Base-by-base conservation (phyloP, 2,329 filamentous ascomycete genomes). In the Trichoderma afroharzianum region DNA sequence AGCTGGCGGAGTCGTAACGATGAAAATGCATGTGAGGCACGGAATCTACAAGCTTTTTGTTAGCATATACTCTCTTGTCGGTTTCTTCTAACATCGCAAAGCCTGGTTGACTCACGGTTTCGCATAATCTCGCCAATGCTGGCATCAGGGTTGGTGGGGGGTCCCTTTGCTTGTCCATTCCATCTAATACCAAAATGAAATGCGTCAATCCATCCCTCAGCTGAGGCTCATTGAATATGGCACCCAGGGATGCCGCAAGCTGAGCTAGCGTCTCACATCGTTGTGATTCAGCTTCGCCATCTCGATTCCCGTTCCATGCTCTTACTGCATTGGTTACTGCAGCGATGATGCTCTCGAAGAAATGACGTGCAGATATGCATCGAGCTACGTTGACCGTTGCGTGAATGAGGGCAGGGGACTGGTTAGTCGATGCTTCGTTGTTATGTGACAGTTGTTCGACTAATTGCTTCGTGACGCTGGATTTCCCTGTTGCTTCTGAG, bases 131-230 rank as follows among this genome's bases (percentile, higher is more conserved):
- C 26, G 92, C 93, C 73, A 99, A 82, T 14, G 93, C 94, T 36
- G 95, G 91, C 5, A 97, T 83, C 15, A 98, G 82, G 1, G 93
- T 97, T 3, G 90, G 87, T 6, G 92, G 89, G 6, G 92, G 90
- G 78, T 98, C 95, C 77, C 92, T 87, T 80, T 97, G 93, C 73
- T 87, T 88, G 80, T 98, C 95, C 71, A 98, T 91, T 12, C 90
- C 93, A 83, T 98, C 96, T 74, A 98, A 87, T 12, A 98, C 93
- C 71, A 98, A 81, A 9, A 95, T 90, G 76, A 97, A 94, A 74
- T 91, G 90, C 74, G 84, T 84, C 61, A 78, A 76, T 24, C 78
- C 75, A 50, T 81, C 80, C 8, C 79, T 80, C 8, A 76, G 75
- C 7, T 76, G 71, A 14, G 77, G 76, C 73, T 85, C 84, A 64